Percentiles rank a stretch among this genome's conserved stretches.
Conservation (phyloP, 345 rosid genomes). For the Rhodamnia rubescens region DNA sequence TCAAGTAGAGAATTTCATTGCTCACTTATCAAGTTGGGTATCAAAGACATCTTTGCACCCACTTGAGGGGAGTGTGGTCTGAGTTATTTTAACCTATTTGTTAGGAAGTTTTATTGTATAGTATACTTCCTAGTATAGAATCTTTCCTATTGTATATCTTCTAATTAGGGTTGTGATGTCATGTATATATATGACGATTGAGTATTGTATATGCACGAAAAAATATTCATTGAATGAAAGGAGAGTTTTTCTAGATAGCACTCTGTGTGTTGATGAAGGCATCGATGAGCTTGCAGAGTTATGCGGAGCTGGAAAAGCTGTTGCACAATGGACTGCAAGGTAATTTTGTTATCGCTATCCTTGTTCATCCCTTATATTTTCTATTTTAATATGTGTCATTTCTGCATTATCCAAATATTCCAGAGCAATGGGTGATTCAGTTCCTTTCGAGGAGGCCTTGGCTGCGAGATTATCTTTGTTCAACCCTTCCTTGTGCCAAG, state of each 20-base stretch:
- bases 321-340: constrained; percentile 97
- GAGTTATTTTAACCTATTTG: too few species aligned
- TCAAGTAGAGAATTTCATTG: too few species aligned
- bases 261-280: constrained; percentile 92
- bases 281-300: constrained; percentile 96
- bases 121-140: too few species aligned
- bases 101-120: too few species aligned
- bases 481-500: constrained; percentile 70
- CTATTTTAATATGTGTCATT: not conserved
- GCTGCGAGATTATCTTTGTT: constrained; percentile 82
- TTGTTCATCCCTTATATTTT: not conserved
- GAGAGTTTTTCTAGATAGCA: constrained; percentile 28
- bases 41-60: too few species aligned
- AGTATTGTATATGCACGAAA: too few species aligned
- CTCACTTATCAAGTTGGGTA: too few species aligned
- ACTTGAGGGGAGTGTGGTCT: too few species aligned
- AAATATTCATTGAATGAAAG: too few species aligned
- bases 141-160: too few species aligned
- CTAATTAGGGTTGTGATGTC: too few species aligned
- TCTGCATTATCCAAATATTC: constrained; percentile 6
- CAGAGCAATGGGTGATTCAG: constrained; percentile 96
- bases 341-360: constrained; percentile 7
- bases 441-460: constrained; percentile 89
- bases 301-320: constrained; percentile 97
- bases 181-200: too few species aligned